phyloP scores from a whole-genome alignment of 306 rosid species.

The Vicia villosa region DNA sequence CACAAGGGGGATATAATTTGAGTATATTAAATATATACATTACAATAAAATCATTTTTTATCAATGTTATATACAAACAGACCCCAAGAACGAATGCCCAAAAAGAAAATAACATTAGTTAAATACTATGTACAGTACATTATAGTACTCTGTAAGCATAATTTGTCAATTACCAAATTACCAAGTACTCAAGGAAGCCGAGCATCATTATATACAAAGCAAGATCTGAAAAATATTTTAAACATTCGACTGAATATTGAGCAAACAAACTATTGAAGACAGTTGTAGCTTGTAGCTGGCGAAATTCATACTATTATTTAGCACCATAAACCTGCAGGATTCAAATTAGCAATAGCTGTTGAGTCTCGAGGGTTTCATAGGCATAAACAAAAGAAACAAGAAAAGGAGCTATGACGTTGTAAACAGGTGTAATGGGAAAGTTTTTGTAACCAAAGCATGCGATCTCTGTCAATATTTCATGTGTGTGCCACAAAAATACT shows the following conservation, averaged over 20 bases:
- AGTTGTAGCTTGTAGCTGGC: conserved; percentile 32
- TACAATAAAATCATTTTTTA: too few species aligned
- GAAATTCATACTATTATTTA: conserved; percentile 39
- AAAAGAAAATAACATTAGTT: neutral
- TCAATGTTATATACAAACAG: too few species aligned
- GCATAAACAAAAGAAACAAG: conserved; percentile 13
- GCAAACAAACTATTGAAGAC: conserved; percentile 32
- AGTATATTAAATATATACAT: too few species aligned
- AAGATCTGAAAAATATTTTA: conserved; percentile 1
- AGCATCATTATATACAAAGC: neutral
- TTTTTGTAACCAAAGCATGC: conserved; percentile 14
- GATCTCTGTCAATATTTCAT: conserved; percentile 11
- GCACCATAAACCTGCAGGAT: conserved; percentile 67
- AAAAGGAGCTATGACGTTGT: neutral
- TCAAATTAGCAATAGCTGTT: conserved; percentile 21
- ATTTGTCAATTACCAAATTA: conserved; percentile 1
- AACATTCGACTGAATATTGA: conserved; percentile 29
- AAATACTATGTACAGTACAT: conserved; percentile 32
- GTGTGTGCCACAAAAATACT: conserved; percentile 23
- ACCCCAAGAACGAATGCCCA: conserved; percentile 2
- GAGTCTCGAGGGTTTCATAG: conserved; percentile 17
- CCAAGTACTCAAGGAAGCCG: conserved; percentile 13
- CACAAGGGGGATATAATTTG: too few species aligned
- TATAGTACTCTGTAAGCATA: conserved; percentile 3
- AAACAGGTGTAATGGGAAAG: conserved; percentile 8